Percentiles rank a stretch among this genome's conserved stretches.
phyloP scores from a whole-genome alignment of 805 yeast species.

The Myxozyma neotropica region DNA sequence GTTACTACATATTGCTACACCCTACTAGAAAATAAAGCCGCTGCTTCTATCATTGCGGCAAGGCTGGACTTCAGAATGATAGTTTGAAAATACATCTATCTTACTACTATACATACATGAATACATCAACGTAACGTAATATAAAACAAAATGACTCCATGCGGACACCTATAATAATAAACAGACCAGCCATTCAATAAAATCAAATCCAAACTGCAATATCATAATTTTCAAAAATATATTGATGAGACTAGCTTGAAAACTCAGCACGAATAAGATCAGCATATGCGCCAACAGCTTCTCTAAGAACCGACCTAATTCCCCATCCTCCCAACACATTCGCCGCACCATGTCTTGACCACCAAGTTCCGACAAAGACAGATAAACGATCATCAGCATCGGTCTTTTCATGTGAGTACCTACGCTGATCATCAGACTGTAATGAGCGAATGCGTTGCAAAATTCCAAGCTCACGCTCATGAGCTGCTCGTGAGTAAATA shows the following conservation, averaged over 20 bases:
- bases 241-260: not conserved
- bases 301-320: slow-evolving; percentile 20
- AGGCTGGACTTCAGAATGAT: too few species aligned
- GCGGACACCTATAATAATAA: too few species aligned
- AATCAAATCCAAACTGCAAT: too few species aligned
- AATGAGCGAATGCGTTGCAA: slow-evolving; percentile 16
- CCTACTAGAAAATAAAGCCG: too few species aligned
- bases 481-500: slow-evolving; percentile 19
- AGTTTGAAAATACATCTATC: too few species aligned
- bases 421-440: slow-evolving; percentile 8
- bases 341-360: slow-evolving; percentile 24
- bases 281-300: slow-evolving; percentile 17
- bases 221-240: too few species aligned
- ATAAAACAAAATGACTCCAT: too few species aligned
- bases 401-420: not conserved
- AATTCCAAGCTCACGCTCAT: slow-evolving; percentile 26
- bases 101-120: too few species aligned
- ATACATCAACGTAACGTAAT: too few species aligned
- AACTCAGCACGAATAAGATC: slow-evolving; percentile 16
- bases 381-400: slow-evolving; percentile 15
- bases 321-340: slow-evolving; percentile 26
- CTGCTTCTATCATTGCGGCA: too few species aligned
- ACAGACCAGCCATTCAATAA: too few species aligned
- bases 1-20: too few species aligned
- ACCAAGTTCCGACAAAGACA: slow-evolving; percentile 28